Evolutionary conservation across 768 basidiomycete species (phyloP).

Genomic region (Boletus sp.): DNA sequence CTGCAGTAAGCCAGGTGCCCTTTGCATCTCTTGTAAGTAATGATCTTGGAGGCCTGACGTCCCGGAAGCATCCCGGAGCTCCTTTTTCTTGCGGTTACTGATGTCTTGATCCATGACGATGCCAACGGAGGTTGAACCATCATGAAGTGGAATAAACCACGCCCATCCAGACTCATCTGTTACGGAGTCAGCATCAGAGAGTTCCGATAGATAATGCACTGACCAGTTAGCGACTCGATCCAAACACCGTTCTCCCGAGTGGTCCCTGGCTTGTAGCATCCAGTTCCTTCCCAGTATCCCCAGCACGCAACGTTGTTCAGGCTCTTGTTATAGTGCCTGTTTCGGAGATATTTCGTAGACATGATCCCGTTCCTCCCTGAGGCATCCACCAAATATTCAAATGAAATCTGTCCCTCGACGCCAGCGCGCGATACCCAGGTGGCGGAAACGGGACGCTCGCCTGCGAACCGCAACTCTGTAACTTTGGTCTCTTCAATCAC

Average conservation of each 20-base stretch:
- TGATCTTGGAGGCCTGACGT: background rate
- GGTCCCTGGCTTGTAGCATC: constrained; percentile 31
- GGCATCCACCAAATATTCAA: constrained; percentile 10
- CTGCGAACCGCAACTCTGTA: constrained; percentile 3
- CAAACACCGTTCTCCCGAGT: constrained; percentile 35
- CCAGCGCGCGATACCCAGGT: constrained; percentile 3
- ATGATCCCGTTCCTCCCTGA: constrained; percentile 12
- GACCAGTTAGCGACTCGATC: constrained; percentile 33
- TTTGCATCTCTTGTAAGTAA: constrained; percentile 4
- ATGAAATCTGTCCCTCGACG: constrained; percentile 2
- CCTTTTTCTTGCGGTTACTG: constrained; percentile 28
- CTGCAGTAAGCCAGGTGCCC: background rate
- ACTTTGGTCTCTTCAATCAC: constrained; percentile 7
- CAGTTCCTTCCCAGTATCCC: constrained; percentile 36
- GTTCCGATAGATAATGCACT: background rate
- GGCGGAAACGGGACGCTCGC: constrained; percentile 1
- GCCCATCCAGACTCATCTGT: constrained; percentile 54
- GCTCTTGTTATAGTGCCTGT: constrained; percentile 33
- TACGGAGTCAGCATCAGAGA: background rate
- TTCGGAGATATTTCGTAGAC: constrained; percentile 31
- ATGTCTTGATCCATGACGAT: constrained; percentile 46
- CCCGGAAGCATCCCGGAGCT: background rate
- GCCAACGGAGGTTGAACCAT: constrained; percentile 50
- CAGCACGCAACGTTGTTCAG: constrained; percentile 36
- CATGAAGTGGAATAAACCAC: constrained; percentile 57